These are phyloP conservation scores for Cyclotella baltica DNA, from an alignment of 108 stramenopile genomes.

Conservation along the genomic window DNA sequence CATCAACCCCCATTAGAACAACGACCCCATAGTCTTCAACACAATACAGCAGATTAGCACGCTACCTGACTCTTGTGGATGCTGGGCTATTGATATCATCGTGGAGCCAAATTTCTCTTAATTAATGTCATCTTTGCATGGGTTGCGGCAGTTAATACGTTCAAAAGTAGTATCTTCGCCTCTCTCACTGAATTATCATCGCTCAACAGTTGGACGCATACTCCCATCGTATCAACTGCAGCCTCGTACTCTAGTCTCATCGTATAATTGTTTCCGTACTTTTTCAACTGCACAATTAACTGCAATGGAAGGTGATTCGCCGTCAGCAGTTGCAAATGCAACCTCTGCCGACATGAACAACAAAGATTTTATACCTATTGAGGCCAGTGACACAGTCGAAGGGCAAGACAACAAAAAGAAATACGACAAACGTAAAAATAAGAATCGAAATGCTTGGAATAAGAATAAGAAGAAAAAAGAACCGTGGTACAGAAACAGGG, in stretches of 20 bases:
- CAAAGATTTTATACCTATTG: neutral
- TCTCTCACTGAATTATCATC: neutral
- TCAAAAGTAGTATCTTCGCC: neutral
- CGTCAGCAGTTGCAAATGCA: neutral
- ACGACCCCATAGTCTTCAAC: too few relatives aligned
- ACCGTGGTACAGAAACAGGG: slow-evolving; percentile 10
- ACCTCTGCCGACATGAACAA: neutral
- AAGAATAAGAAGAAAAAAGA: slow-evolving; percentile 18
- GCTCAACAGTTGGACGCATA: neutral
- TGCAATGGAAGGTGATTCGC: slow-evolving; percentile 10
- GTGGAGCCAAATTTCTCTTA: too few relatives aligned
- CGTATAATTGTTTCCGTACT: neutral
- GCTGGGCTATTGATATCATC: too few relatives aligned
- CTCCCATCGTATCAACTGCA: neutral
- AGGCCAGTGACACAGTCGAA: neutral
- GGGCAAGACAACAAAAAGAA: neutral
- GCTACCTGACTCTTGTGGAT: too few relatives aligned
- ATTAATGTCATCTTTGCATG: too few relatives aligned
- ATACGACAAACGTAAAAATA: neutral
- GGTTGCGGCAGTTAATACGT: neutral
- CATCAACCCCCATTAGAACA: too few relatives aligned
- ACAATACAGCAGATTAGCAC: too few relatives aligned
- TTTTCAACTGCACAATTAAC: neutral
- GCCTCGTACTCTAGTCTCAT: neutral
- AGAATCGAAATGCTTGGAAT: neutral